Evolutionary conservation across 202 grass and related monocot species (phyloP).

Genomic region (Cymbopogon flexuosus): DNA sequence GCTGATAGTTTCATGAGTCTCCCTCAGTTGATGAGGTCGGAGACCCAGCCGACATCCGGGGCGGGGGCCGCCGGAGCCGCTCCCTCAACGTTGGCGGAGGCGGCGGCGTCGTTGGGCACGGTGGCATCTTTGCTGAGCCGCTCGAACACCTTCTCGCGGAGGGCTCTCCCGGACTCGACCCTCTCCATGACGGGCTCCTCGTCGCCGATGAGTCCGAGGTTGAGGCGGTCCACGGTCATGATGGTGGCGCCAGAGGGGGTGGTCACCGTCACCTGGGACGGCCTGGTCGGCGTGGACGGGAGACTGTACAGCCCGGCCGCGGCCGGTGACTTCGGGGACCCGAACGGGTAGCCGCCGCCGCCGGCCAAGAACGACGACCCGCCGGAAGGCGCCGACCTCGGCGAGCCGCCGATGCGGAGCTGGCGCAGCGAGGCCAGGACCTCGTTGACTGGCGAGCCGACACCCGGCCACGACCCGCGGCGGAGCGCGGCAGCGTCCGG

Average conservation of each 20-base stretch:
- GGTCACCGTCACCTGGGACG: not conserved
- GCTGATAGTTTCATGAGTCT: not conserved
- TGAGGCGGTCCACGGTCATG: slow-evolving; percentile 35
- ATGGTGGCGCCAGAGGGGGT: slow-evolving; percentile 8
- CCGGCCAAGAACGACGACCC: slow-evolving; percentile 25
- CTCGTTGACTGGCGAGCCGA: slow-evolving; percentile 44
- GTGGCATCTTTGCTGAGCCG: slow-evolving; percentile 63
- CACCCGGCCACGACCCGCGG: slow-evolving; percentile 38
- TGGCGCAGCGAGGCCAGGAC: slow-evolving; percentile 57
- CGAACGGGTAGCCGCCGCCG: slow-evolving; percentile 19
- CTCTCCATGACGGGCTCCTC: slow-evolving; percentile 45
- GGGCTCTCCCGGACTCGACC: slow-evolving; percentile 72
- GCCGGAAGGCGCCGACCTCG: slow-evolving; percentile 39
- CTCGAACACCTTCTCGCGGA: slow-evolving; percentile 77
- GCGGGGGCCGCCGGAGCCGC: not conserved
- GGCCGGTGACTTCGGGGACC: slow-evolving; percentile 41
- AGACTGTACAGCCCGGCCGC: slow-evolving; percentile 49
- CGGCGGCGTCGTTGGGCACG: not conserved
- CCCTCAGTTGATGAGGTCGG: slow-evolving; percentile 60
- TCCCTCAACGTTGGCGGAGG: not conserved
- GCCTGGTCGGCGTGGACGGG: slow-evolving; percentile 47
- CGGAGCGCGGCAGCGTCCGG: slow-evolving; percentile 39
- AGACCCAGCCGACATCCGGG: slow-evolving; percentile 78
- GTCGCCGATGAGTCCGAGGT: slow-evolving; percentile 51
- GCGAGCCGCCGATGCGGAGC: slow-evolving; percentile 50